These are phyloP conservation scores for Alternaria ethzedia DNA, from an alignment of 2,329 filamentous ascomycete genomes.

Conservation along the genomic window DNA sequence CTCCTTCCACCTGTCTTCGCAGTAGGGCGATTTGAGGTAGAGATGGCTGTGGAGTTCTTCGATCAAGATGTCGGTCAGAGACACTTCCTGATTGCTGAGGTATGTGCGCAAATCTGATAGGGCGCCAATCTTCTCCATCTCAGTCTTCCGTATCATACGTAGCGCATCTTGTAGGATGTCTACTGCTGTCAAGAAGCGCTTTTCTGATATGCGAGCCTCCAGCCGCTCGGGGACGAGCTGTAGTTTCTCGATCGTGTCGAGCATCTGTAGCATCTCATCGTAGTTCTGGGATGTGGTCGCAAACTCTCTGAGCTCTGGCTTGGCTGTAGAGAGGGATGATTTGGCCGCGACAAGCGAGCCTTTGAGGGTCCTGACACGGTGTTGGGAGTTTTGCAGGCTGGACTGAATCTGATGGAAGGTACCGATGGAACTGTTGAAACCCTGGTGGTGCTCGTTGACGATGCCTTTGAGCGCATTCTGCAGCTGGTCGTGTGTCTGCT, in stretches of 20 bases:
- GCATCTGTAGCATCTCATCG: slow-evolving; percentile 82
- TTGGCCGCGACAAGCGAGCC: slow-evolving; percentile 83
- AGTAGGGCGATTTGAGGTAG: slow-evolving; percentile 97
- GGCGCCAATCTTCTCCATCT: slow-evolving; percentile 89
- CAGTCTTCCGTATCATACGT: slow-evolving; percentile 81
- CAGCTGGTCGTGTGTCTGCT: slow-evolving; percentile 83
- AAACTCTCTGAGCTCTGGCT: slow-evolving; percentile 89
- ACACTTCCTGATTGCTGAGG: slow-evolving; percentile 89
- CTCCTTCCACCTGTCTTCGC: slow-evolving; percentile 91
- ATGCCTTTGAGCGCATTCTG: slow-evolving; percentile 92
- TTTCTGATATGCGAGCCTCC: slow-evolving; percentile 94
- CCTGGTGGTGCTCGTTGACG: slow-evolving; percentile 96
- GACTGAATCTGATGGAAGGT: slow-evolving; percentile 98
- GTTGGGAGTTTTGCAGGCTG: slow-evolving; percentile 88
- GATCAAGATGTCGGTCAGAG: slow-evolving; percentile 91
- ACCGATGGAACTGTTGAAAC: slow-evolving; percentile 98
- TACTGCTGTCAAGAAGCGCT: slow-evolving; percentile 90
- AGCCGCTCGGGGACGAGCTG: slow-evolving; percentile 89
- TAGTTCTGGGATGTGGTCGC: slow-evolving; percentile 88
- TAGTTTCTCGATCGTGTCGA: slow-evolving; percentile 85
- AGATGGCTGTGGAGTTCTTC: slow-evolving; percentile 97
- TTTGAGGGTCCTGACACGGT: slow-evolving; percentile 80
- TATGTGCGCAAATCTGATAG: slow-evolving; percentile 86
- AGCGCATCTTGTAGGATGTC: slow-evolving; percentile 89
- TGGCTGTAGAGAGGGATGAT: slow-evolving; percentile 79